These are phyloP conservation scores for Sugiyamaella pinicola DNA, from an alignment of 1,139 yeast genomes.

Conservation along the genomic window DNA sequence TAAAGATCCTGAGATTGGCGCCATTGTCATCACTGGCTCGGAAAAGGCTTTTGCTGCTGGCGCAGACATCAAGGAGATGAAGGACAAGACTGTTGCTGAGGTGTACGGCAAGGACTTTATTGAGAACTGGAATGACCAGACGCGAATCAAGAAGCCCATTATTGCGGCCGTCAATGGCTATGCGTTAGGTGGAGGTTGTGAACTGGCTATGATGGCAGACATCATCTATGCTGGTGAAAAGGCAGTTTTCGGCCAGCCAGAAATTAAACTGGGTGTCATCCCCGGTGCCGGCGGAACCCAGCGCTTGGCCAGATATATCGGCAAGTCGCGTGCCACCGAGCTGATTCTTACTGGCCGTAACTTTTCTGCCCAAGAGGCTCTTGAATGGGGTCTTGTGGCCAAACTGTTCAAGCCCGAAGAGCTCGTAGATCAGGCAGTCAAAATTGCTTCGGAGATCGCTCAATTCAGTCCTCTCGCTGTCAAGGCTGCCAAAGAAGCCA, in stretches of 20 bases:
- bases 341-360: constrained; percentile 50
- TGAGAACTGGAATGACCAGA: constrained; percentile 45
- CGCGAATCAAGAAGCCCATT: constrained; percentile 48
- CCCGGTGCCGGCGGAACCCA: constrained; percentile 50
- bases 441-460: constrained; percentile 50
- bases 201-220: constrained; percentile 56
- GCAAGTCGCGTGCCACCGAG: constrained; percentile 54
- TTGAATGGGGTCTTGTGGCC: constrained; percentile 53
- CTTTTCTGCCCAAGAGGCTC: constrained; percentile 51
- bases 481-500: constrained; percentile 51
- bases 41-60: constrained; percentile 56
- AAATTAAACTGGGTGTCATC: constrained; percentile 53
- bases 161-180: constrained; percentile 57
- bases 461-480: constrained; percentile 48
- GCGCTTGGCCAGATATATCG: constrained; percentile 43
- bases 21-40: constrained; percentile 52
- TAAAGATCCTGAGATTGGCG: constrained; percentile 46
- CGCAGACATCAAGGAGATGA: constrained; percentile 57
- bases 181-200: constrained; percentile 59
- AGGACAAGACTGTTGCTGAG: constrained; percentile 44
- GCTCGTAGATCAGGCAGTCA: constrained; percentile 49
- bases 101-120: constrained; percentile 45
- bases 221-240: constrained; percentile 52
- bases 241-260: constrained; percentile 58
- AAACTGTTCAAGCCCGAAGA: constrained; percentile 46